Evolutionary conservation across 495 filamentous ascomycete genomes (phyloP).

Genomic region (Trichoderma asperelloides): DNA sequence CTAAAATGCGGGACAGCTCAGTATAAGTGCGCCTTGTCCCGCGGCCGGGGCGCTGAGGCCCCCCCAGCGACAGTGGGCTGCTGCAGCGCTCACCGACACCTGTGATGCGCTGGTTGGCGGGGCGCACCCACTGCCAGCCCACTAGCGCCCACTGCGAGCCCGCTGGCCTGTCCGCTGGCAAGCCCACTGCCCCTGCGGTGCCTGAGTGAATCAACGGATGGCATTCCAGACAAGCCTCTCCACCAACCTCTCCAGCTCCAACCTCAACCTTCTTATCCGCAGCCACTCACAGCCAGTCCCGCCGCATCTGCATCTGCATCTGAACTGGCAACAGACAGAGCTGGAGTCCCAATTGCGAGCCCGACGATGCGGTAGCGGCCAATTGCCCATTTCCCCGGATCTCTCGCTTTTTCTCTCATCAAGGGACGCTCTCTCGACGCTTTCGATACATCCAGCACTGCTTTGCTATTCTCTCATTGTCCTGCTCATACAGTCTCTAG

Average conservation of each 20-base stretch:
- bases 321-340: background rate
- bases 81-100: slow-evolving; percentile 7
- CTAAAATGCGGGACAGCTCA: background rate
- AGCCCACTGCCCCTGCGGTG: background rate
- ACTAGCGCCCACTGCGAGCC: background rate
- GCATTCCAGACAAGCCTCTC: background rate
- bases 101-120: slow-evolving; percentile 3
- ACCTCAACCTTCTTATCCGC: background rate
- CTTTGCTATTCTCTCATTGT: too few species aligned
- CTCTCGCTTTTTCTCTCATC: background rate
- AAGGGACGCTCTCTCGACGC: background rate
- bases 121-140: background rate
- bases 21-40: background rate
- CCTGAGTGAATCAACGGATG: background rate
- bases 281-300: background rate
- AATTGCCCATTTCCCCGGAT: background rate
- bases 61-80: background rate
- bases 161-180: background rate
- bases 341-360: slow-evolving; percentile 4
- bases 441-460: too few species aligned
- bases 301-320: background rate
- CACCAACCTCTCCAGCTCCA: background rate
- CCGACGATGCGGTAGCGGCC: slow-evolving; percentile 2
- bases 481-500: background rate
- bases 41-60: background rate